These are phyloP conservation scores for Ormosia semicastrata DNA, from an alignment of 306 rosid genomes.

Conservation along the genomic window DNA sequence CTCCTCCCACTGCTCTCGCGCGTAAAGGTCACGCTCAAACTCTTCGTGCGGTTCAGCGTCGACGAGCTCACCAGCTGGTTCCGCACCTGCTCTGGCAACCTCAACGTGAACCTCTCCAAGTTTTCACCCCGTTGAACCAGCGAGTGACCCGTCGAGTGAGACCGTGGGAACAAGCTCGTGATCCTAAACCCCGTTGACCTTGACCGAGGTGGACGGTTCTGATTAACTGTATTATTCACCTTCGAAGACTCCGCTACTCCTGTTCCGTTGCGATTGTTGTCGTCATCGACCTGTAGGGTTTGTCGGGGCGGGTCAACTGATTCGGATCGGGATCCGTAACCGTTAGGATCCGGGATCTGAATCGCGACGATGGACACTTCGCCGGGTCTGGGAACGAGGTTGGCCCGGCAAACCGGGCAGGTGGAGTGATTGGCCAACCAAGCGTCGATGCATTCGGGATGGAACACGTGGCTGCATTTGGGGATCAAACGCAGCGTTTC, in stretches of 20 bases:
- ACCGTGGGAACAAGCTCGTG: conserved; percentile 41
- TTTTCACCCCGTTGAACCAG: conserved; percentile 45
- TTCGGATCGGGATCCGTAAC: background rate
- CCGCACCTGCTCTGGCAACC: conserved; percentile 71
- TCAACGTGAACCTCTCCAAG: conserved; percentile 64
- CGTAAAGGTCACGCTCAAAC: conserved; percentile 46
- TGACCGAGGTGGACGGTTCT: conserved; percentile 41
- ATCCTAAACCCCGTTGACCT: conserved; percentile 49
- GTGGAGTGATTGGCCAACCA: conserved; percentile 78
- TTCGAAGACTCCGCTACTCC: conserved; percentile 19
- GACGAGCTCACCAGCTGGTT: conserved; percentile 55
- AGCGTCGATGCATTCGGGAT: conserved; percentile 68
- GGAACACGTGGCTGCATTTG: conserved; percentile 85
- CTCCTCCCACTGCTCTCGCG: conserved; percentile 54
- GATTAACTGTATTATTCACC: background rate
- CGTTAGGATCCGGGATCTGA: conserved; percentile 9
- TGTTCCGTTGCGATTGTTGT: background rate
- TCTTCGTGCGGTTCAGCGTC: conserved; percentile 39
- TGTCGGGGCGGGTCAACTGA: background rate
- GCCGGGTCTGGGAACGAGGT: conserved; percentile 49
- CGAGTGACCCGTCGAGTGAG: conserved; percentile 67
- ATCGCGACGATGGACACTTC: conserved; percentile 17
- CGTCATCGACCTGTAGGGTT: background rate
- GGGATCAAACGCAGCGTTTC: conserved; percentile 95
- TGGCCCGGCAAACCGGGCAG: conserved; percentile 89